Percentiles rank a stretch among this genome's conserved stretches.
Conservation (phyloP, 1,284 basidiomycete genomes). For the Vanrija sp. region DNA sequence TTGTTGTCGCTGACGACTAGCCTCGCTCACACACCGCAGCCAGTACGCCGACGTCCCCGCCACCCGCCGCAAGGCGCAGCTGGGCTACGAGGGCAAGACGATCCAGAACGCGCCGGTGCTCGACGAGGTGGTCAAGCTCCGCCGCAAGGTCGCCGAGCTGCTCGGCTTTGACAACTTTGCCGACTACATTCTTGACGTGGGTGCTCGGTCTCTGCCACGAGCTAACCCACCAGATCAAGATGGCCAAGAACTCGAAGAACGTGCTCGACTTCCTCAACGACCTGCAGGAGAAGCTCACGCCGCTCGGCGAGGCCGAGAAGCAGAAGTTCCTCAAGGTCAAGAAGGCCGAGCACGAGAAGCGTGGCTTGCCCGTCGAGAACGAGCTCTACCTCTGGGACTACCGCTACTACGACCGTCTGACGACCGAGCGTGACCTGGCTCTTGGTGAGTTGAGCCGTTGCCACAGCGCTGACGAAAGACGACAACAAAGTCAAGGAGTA, state of each 20-base stretch:
- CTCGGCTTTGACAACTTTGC: slow-evolving; percentile 17
- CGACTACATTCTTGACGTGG: slow-evolving; percentile 19
- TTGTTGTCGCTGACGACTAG: neutral
- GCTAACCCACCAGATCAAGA: slow-evolving; percentile 14
- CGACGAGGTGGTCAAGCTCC: slow-evolving; percentile 16
- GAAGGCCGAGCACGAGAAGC: slow-evolving; percentile 14
- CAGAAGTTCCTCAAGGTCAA: slow-evolving; percentile 16
- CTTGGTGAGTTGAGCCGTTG: neutral
- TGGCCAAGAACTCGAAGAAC: slow-evolving; percentile 20
- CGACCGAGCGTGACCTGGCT: slow-evolving; percentile 18
- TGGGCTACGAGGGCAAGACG: slow-evolving; percentile 17
- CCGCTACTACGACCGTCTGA: slow-evolving; percentile 23
- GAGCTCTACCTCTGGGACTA: slow-evolving; percentile 22
- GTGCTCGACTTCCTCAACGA: slow-evolving; percentile 17
- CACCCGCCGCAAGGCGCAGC: slow-evolving; percentile 13
- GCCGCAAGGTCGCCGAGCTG: slow-evolving; percentile 15
- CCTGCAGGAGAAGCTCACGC: slow-evolving; percentile 16
- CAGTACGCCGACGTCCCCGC: slow-evolving; percentile 18
- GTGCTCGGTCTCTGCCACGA: too few relatives aligned
- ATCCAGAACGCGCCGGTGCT: slow-evolving; percentile 15
- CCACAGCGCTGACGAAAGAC: neutral
- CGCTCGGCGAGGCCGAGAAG: slow-evolving; percentile 16
- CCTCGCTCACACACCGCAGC: slow-evolving; percentile 4
- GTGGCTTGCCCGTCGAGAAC: slow-evolving; percentile 9
- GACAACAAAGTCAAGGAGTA: slow-evolving; percentile 24